Evolutionary conservation across 2,329 filamentous ascomycete species (phyloP), one percentile per base, ranked within the genome.

Genomic region (Fusarium anguioides): DNA sequence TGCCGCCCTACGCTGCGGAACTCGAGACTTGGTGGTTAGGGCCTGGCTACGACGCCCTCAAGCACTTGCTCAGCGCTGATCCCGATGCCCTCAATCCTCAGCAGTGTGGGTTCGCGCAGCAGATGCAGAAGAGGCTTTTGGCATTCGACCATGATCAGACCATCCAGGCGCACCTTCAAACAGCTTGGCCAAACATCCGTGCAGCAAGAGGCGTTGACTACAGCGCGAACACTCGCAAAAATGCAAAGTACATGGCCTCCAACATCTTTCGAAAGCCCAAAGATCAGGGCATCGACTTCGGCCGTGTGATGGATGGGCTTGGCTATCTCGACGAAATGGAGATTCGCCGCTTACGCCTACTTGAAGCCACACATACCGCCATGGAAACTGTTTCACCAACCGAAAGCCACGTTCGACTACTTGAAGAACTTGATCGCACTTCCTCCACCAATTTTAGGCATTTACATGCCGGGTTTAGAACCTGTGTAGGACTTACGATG

Each of bases 21-120:
- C 69, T 79, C 17, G 73, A 78, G 58, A 52, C 69, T 27, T 79
- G 77, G 74, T 80, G 78, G 78, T 70, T 77, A 29, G 64, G 53
- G 8, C 49, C 42, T 21, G 76, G 75, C 9, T 58, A 64, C 18
- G 68, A 72, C 18, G 51, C 54, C 14, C 69, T 80, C 8, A 48
- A 42, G 7, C 56, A 66, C 5, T 70, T 80, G 12, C 58, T 77
- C n/a, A 53, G 73, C 36, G 23, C 37, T 2, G 54, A 68, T 11
- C 52, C 65, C 8, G 23, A 73, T 4, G 49, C 48, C 7, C 39
- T 68, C 17, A 64, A 50, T 8, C 66, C 71, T 26, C 63, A 56
- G 8, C 72, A 79, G 35, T 76, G 75, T 23, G 77, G 77, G 9
- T 80, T 77, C 54, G 72, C 73, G 17, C 74, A 76, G 45, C 66